A percentile compares a stretch with the other conserved stretches of the same genome.
Conservation (phyloP, 192 early-diverging fungal species). For the Umbelopsis vinacea region DNA sequence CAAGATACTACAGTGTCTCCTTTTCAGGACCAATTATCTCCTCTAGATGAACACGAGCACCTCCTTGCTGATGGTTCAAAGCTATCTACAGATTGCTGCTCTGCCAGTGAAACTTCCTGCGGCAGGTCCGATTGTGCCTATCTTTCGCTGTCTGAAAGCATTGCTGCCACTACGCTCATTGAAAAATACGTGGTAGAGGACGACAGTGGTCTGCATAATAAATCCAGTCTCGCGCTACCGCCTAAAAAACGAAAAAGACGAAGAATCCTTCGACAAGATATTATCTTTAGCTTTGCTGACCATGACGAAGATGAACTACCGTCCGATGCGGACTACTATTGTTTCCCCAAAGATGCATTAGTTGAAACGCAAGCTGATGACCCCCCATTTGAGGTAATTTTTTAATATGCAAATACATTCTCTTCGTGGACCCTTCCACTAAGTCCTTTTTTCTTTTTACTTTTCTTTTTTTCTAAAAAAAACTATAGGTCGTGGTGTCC, state of each 20-base stretch:
- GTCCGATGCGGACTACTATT: slow-evolving; percentile 38
- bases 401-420: too few species aligned
- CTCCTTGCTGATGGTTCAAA: neutral
- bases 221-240: neutral
- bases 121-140: slow-evolving; percentile 8
- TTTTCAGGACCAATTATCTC: slow-evolving; percentile 12
- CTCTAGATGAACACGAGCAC: slow-evolving; percentile 19
- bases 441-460: neutral
- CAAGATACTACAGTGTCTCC: slow-evolving; percentile 2
- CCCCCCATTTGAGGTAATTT: slow-evolving; percentile 32
- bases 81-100: slow-evolving; percentile 7
- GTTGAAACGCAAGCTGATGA: slow-evolving; percentile 40
- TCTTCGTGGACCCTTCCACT: too few species aligned
- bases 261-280: slow-evolving; percentile 24
- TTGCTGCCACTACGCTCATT: slow-evolving; percentile 1
- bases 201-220: slow-evolving; percentile 1
- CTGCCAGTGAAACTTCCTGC: slow-evolving; percentile 6
- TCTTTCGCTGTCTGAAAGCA: slow-evolving; percentile 17
- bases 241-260: slow-evolving; percentile 27
- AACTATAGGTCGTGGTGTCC: slow-evolving; percentile 20
- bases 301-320: neutral
- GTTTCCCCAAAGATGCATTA: slow-evolving; percentile 58
- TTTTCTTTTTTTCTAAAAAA: slow-evolving; percentile 11
- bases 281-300: slow-evolving; percentile 21
- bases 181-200: neutral